Evolutionary conservation across 2,329 filamentous ascomycete species (phyloP), one percentile per base, ranked within the genome.

Genomic region (Aspergillus oerlinghausenensis): DNA sequence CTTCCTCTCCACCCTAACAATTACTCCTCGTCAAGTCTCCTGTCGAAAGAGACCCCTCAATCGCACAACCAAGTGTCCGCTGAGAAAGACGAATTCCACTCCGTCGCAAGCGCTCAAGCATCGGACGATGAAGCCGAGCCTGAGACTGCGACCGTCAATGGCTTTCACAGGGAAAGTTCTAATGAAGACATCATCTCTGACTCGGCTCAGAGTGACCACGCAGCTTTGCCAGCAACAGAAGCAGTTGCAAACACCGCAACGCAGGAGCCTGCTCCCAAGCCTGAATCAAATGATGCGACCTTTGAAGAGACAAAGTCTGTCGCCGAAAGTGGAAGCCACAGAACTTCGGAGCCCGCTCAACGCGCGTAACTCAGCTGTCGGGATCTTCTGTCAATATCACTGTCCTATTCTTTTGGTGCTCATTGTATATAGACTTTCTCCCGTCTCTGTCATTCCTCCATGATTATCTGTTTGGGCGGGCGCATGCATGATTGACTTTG

Each of bases 71-170:
- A 63, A 14, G 11, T 55, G 1, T 60, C 57, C 1, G 54, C 54
- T 21, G 71, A 74, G 4, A 70, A 65, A 51, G 74, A 79, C 2
- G 72, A 74, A 26, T 77, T 79, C 54, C 72, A 77, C 53, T 77
- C 78, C 2, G 68, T 72, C 1, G 65, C 70, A 3, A 68, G 65
- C 19, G 70, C 68, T 38, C 73, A 73, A 8, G 67, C 68, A 23
- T 74, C 73, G 14, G 65, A 66, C 49, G 49, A 49, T 10, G 60
- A 45, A 17, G 55, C 60, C n/a, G 60, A 62, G 43, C 54, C 45
- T 10, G 58, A 50, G 11, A 28, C 50, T 17, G 57, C 52, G 29
- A 49, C 38, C 10, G 57, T 61, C 29, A 58, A 60, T 35, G 51
- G 57, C 21, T 32, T 49, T 4, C 32, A 55, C 8, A 53, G 17